Evolutionary conservation across 208 protist species (phyloP).

Genomic region (Herpetomonas samuelpessoai): DNA sequence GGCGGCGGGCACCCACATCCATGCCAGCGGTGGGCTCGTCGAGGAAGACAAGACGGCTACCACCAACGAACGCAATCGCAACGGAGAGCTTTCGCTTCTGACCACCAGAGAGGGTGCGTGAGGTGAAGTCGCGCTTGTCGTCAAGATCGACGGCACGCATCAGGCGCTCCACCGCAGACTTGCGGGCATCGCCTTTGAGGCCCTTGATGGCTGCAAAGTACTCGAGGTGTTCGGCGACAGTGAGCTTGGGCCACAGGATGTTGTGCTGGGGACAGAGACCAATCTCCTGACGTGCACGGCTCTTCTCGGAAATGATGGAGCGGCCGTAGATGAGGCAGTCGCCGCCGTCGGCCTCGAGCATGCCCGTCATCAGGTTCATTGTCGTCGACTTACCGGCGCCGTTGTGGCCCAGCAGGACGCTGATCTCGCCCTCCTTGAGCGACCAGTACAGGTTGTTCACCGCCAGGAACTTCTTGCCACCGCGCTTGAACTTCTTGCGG

Average conservation of each 20-base stretch:
- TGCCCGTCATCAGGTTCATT: constrained; percentile 56
- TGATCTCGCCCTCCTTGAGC: constrained; percentile 46
- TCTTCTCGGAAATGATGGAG: constrained; percentile 43
- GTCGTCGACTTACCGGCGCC: constrained; percentile 59
- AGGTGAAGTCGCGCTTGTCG: constrained; percentile 25
- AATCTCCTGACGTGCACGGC: constrained; percentile 49
- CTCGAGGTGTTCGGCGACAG: constrained; percentile 75
- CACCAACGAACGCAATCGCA: constrained; percentile 57
- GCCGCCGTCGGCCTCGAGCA: constrained; percentile 30
- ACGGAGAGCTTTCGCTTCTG: constrained; percentile 57
- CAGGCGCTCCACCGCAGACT: constrained; percentile 17
- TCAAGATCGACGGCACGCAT: constrained; percentile 27
- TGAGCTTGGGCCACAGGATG: constrained; percentile 87
- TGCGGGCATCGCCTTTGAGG: constrained; percentile 16
- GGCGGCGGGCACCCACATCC: constrained; percentile 51
- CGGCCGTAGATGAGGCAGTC: constrained; percentile 44
- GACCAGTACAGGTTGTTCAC: constrained; percentile 43
- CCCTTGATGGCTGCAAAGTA: constrained; percentile 91
- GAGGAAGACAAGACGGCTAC: constrained; percentile 41
- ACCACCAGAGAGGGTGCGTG: constrained; percentile 39
- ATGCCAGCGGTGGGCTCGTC: constrained; percentile 81
- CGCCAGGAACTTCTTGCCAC: constrained; percentile 28
- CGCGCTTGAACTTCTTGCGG: constrained; percentile 14
- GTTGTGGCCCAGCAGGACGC: constrained; percentile 56
- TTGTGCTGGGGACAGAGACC: constrained; percentile 93